A percentile compares a stretch with the other conserved stretches of the same genome.
Evolutionary conservation across 345 rosid species (phyloP).

Genomic region (Syzygium aromaticum): DNA sequence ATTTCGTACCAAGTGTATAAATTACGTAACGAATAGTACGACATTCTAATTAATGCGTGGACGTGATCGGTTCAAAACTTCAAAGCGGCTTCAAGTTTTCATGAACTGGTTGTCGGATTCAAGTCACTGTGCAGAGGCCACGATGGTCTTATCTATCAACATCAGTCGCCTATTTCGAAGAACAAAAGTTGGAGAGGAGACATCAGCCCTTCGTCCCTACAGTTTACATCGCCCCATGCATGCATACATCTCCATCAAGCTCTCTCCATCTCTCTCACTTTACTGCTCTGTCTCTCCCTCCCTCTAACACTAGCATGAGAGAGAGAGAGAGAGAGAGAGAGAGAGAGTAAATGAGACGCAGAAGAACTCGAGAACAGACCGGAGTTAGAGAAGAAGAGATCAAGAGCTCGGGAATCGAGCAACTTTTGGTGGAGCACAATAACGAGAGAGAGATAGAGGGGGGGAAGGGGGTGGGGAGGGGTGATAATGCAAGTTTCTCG

Average conservation of each 20-base stretch:
- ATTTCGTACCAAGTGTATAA: not conserved
- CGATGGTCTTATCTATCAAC: slow-evolving; percentile 2
- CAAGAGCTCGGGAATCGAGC: slow-evolving; percentile 19
- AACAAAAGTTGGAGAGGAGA: slow-evolving; percentile 18
- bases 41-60: not conserved
- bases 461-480: not conserved
- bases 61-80: not conserved
- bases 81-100: not conserved
- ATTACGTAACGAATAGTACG: not conserved
- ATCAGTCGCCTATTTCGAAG: not conserved
- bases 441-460: not conserved
- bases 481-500: slow-evolving; percentile 6
- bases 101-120: not conserved
- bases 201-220: slow-evolving; percentile 21
- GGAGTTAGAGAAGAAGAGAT: slow-evolving; percentile 5
- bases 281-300: not conserved
- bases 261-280: not conserved
- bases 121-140: not conserved
- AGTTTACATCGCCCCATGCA: slow-evolving; percentile 25
- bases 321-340: not conserved
- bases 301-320: not conserved
- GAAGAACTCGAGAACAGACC: slow-evolving; percentile 5
- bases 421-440: not conserved
- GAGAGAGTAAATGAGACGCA: not conserved
- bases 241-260: slow-evolving; percentile 12